Conservation (phyloP, 163 green algal genomes). For the Prototheca wickerhamii region DNA sequence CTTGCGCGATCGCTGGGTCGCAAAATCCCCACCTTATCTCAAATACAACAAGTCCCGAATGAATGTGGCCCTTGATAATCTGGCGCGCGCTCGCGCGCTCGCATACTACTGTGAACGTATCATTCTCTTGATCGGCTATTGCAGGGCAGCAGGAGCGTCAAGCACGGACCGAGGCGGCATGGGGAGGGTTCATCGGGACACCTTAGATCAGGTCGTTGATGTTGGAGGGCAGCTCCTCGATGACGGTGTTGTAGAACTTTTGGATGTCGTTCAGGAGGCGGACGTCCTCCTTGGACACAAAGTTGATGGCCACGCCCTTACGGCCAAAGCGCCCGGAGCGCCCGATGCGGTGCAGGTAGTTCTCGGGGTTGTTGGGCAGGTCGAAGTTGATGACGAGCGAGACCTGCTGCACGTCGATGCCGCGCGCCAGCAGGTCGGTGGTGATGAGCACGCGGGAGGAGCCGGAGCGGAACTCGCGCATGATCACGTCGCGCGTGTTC, state of each 20-base stretch:
- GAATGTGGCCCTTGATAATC: too few species aligned
- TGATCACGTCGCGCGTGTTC: slow-evolving; percentile 99
- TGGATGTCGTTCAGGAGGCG: slow-evolving; percentile 96
- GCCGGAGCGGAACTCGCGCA: slow-evolving; percentile 97
- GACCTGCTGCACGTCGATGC: slow-evolving; percentile 99
- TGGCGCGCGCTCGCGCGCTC: too few species aligned
- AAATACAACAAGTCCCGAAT: too few species aligned
- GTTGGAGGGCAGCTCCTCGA: slow-evolving; percentile 92
- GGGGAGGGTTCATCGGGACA: too few species aligned
- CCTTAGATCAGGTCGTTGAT: slow-evolving; percentile 93
- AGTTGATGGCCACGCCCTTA: slow-evolving; percentile 99
- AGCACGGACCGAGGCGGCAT: too few species aligned
- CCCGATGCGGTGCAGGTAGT: slow-evolving; percentile 99
- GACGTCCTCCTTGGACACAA: slow-evolving; percentile 91
- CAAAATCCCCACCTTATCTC: too few species aligned
- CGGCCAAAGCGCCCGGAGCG: slow-evolving; percentile 93
- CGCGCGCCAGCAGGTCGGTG: slow-evolving; percentile 96
- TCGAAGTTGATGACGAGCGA: slow-evolving; percentile 99
- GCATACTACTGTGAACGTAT: too few species aligned
- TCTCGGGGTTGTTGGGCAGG: slow-evolving; percentile 97
- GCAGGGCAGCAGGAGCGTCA: too few species aligned
- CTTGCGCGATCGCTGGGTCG: too few species aligned
- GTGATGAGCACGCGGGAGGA: slow-evolving; percentile 99
- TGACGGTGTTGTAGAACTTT: slow-evolving; percentile 98
- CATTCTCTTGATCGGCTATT: too few species aligned